Percentiles rank a stretch among this genome's conserved stretches.
These are phyloP conservation scores for Pyrenopolyporus hunteri DNA, from an alignment of 495 filamentous ascomycete genomes.

Conservation along the genomic window DNA sequence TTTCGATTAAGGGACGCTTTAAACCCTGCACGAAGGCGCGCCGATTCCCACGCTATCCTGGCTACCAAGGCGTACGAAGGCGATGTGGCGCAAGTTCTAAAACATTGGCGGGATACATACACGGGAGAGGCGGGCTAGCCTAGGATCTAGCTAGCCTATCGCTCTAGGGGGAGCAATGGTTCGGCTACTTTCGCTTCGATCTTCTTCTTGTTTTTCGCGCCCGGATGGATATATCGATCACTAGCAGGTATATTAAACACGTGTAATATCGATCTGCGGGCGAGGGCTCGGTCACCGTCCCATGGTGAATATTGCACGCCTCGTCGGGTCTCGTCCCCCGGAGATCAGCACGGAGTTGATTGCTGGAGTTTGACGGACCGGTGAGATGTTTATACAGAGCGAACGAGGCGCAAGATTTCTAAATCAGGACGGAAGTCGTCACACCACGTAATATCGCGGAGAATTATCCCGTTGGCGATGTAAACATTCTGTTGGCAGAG, in stretches of 20 bases:
- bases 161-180: constrained; percentile 1
- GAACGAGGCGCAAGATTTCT: constrained; percentile 1
- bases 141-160: constrained; percentile 1
- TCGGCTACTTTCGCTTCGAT: constrained; percentile 3
- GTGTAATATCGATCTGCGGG: constrained; percentile 32
- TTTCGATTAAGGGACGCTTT: constrained; percentile 4
- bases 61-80: constrained; percentile 8
- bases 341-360: constrained; percentile 39
- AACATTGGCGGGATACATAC: constrained; percentile 16
- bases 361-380: constrained; percentile 32
- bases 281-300: constrained; percentile 9
- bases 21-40: constrained; percentile 1
- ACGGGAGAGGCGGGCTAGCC: constrained; percentile 6
- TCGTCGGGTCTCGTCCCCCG: constrained; percentile 26
- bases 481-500: neutral
- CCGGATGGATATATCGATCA: neutral
- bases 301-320: constrained; percentile 17
- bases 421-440: constrained; percentile 22
- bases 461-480: too few relatives aligned
- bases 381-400: neutral
- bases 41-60: constrained; percentile 13
- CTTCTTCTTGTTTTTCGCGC: neutral
- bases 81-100: constrained; percentile 23
- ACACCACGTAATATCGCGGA: constrained; percentile 8
- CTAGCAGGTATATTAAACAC: constrained; percentile 16